Percentiles rank a stretch among this genome's conserved stretches.
phyloP scores from a whole-genome alignment of 768 basidiomycete genomes.

The Crepidotus variabilis region DNA sequence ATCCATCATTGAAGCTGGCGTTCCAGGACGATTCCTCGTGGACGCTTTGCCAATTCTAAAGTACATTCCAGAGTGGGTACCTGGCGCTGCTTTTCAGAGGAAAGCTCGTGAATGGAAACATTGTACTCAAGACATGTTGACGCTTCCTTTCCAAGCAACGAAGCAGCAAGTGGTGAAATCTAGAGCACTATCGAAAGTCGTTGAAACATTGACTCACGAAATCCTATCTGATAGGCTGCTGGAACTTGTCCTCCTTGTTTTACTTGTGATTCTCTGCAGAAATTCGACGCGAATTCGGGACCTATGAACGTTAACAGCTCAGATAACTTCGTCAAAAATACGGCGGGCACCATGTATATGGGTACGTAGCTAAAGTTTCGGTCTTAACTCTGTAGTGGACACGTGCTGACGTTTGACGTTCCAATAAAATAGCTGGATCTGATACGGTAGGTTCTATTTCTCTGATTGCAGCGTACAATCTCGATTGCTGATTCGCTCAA shows the following conservation, averaged over 20 bases:
- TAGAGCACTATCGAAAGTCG: slow-evolving; percentile 1
- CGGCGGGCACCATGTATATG: slow-evolving; percentile 34
- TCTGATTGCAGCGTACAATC: not conserved
- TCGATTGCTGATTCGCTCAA: not conserved
- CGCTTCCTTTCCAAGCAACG: slow-evolving; percentile 30
- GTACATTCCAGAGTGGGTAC: slow-evolving; percentile 53
- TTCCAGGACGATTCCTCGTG: slow-evolving; percentile 42
- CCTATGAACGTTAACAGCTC: slow-evolving; percentile 9
- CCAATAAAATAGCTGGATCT: slow-evolving; percentile 12
- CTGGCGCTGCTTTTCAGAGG: slow-evolving; percentile 55
- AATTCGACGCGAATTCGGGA: slow-evolving; percentile 15
- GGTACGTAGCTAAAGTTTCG: slow-evolving; percentile 24
- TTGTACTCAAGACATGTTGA: slow-evolving; percentile 29
- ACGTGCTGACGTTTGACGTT: slow-evolving; percentile 19
- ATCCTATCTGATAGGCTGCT: slow-evolving; percentile 6
- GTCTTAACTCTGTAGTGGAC: no score
- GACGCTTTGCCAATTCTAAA: slow-evolving; percentile 36
- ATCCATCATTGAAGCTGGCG: slow-evolving; percentile 27
- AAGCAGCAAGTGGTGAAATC: slow-evolving; percentile 21
- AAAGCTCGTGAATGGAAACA: slow-evolving; percentile 43
- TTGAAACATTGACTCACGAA: not conserved
- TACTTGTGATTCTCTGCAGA: slow-evolving; percentile 15
- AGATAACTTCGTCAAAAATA: slow-evolving; percentile 28
- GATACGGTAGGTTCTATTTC: slow-evolving; percentile 12
- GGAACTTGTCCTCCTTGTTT: slow-evolving; percentile 19